Evolutionary conservation across 768 basidiomycete genomes (phyloP).

Genomic region (Tylopilus sp.): DNA sequence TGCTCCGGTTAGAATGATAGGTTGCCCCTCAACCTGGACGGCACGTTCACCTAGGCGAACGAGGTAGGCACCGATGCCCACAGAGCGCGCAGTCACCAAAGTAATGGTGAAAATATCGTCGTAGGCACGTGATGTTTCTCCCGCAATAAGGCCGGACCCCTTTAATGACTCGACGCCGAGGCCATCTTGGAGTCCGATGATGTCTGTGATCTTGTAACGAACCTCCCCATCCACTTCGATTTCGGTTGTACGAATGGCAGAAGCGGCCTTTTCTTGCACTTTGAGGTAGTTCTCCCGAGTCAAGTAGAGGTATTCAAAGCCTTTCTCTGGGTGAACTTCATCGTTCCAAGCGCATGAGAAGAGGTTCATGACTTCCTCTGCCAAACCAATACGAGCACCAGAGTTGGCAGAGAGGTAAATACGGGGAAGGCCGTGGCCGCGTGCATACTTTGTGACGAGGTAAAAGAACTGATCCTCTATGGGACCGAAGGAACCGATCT

Average conservation of each 20-base stretch:
- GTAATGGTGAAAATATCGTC: constrained; percentile 99
- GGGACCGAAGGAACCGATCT: constrained; percentile 98
- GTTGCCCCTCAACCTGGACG: constrained; percentile 98
- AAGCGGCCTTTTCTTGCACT: constrained; percentile 79
- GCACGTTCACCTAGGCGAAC: constrained; percentile 97
- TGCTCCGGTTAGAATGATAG: constrained; percentile 98
- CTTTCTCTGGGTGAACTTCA: constrained; percentile 81
- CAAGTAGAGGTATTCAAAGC: constrained; percentile 93
- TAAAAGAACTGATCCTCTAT: constrained; percentile 95
- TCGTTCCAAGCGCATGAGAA: constrained; percentile 95
- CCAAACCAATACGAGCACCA: constrained; percentile 93
- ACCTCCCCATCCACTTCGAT: constrained; percentile 83
- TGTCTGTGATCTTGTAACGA: constrained; percentile 91
- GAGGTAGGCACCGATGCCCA: constrained; percentile 98
- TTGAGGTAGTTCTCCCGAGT: constrained; percentile 89
- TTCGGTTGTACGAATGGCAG: constrained; percentile 77
- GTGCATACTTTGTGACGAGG: constrained; percentile 91
- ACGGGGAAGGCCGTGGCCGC: constrained; percentile 82
- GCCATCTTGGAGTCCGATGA: constrained; percentile 97
- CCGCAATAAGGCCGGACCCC: constrained; percentile 97
- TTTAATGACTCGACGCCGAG: constrained; percentile 94
- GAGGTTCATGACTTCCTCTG: constrained; percentile 83
- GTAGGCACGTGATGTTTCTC: constrained; percentile 97
- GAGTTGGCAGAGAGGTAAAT: constrained; percentile 99
- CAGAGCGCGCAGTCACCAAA: constrained; percentile 95